Conservation (phyloP, 2,329 filamentous ascomycete genomes). For the Malbranchea zuffiana region DNA sequence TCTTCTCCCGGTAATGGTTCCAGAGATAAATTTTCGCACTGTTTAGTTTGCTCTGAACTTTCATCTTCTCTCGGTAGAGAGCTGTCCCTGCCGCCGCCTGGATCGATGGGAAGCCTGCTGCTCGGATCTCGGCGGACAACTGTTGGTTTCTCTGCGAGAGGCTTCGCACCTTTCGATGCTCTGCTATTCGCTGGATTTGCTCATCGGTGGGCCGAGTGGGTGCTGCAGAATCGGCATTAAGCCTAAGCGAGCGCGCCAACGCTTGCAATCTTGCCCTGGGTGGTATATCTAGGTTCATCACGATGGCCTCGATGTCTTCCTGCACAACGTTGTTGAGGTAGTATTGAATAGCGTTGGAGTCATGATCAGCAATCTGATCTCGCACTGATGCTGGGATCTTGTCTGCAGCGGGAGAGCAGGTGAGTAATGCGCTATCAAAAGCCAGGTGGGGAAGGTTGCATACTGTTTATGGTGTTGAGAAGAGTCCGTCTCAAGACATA, state of each 20-base stretch:
- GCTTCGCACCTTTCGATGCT: constrained; percentile 7
- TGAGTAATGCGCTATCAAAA: too few relatives aligned
- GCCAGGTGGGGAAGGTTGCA: too few relatives aligned
- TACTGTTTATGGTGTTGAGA: too few relatives aligned
- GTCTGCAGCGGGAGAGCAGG: too few relatives aligned
- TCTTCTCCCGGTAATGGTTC: constrained; percentile 3
- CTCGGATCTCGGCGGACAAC: neutral
- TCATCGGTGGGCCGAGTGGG: constrained; percentile 13
- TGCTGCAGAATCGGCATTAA: constrained; percentile 14
- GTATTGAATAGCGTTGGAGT: constrained; percentile 18
- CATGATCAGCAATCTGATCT: constrained; percentile 8
- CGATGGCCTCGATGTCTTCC: constrained; percentile 15
- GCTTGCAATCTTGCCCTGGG: constrained; percentile 16
- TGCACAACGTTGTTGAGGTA: constrained; percentile 17
- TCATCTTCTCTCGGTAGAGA: constrained; percentile 10
- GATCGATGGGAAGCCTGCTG: neutral
- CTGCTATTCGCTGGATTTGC: constrained; percentile 7
- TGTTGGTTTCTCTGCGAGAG: constrained; percentile 5
- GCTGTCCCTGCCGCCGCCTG: neutral
- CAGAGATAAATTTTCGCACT: constrained; percentile 11
- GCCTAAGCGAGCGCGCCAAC: constrained; percentile 10
- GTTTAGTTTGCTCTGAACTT: constrained; percentile 12
- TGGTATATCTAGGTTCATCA: constrained; percentile 11
- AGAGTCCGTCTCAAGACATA: too few relatives aligned
- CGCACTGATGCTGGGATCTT: neutral